Base-by-base conservation (phyloP, 2,329 filamentous ascomycete species). In the Botrytis hyacinthi region DNA sequence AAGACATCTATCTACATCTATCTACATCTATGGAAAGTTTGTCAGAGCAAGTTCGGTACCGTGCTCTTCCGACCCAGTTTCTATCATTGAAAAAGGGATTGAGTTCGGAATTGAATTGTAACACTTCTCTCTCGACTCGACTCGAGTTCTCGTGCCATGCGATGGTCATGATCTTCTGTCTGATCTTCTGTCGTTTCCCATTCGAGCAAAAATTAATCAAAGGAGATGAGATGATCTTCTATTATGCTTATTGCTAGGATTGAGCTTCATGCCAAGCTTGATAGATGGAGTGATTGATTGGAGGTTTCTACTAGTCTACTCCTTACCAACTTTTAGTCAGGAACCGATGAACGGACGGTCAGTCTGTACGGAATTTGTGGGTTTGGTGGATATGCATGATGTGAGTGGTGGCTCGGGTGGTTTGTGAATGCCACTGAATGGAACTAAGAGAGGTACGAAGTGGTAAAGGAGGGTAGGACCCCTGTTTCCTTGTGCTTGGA, bases 221-320 rank as follows among this genome's bases (percentile, higher is more conserved):
- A 63, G 12, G 40, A 65, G 46, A 46, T 44, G 61, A 65, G 42
- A 65, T 6, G 40, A 65, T 65, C 14, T 46, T 63, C 61, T 63
- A 10, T 29, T 29, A 63, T 42, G 40, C 37, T 63, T 63, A 29
- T 44, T n/a, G 40, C 61, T 20, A 29, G 61, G 37, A 44, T 63
- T n/a, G 61, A 63, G 37, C 26, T 61, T 61, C 59, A 40, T 61
- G 35, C 59, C 59, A 40, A 61, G 59, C 35, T 40, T 40, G 59
- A 37, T 57, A 62, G 48, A 51, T 51, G 18, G 60, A 40, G 40
- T 10, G 35, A 62, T 18, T 62, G 60, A 62, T 62, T 62, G 60
- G 60, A 62, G 60, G 12, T 18, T n/a, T 14, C n/a, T 18, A 18
- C n/a, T 29, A 29, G n/a, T 18, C 51, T 29, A 1, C n/a, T 57